Evolutionary conservation across 768 basidiomycete genomes (phyloP).

Genomic region (Tricholoma bakamatsutake): DNA sequence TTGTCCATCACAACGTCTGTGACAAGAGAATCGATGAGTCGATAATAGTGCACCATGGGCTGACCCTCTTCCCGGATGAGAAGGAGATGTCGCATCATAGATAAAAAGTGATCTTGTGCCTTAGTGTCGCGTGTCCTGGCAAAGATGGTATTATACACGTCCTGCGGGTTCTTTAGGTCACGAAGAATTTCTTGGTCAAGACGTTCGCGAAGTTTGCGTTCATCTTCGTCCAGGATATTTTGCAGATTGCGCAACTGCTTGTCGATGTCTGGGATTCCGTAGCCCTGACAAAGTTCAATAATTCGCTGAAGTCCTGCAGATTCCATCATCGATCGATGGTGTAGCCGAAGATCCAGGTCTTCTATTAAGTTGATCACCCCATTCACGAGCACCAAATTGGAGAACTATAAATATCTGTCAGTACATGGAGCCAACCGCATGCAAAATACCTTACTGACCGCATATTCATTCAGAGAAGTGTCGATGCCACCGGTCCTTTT

Average conservation of each 20-base stretch:
- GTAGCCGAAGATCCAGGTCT: conserved; percentile 79
- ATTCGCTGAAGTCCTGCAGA: conserved; percentile 75
- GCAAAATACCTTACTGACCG: conserved; percentile 43
- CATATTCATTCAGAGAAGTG: conserved; percentile 75
- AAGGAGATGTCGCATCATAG: conserved; percentile 91
- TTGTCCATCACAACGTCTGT: conserved; percentile 91
- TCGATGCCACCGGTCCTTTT: conserved; percentile 60
- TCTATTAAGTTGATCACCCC: conserved; percentile 59
- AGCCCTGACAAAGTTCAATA: conserved; percentile 59
- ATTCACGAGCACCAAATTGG: conserved; percentile 71
- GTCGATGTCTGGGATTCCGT: conserved; percentile 60
- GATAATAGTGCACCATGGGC: conserved; percentile 81
- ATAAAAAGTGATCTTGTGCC: conserved; percentile 81
- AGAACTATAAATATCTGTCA: conserved; percentile 35
- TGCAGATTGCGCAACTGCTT: conserved; percentile 60
- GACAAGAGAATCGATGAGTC: conserved; percentile 84
- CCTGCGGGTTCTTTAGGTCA: conserved; percentile 75
- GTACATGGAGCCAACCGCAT: background rate
- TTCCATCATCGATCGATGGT: conserved; percentile 88
- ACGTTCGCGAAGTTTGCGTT: conserved; percentile 62
- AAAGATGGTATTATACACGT: conserved; percentile 80
- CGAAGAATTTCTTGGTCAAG: conserved; percentile 72
- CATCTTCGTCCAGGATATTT: conserved; percentile 65
- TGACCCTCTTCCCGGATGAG: conserved; percentile 87
- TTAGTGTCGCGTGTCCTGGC: conserved; percentile 72